Evolutionary conservation across 2,329 filamentous ascomycete genomes (phyloP), one percentile per base, ranked within the genome.

Genomic region (Aspergillus proliferans): DNA sequence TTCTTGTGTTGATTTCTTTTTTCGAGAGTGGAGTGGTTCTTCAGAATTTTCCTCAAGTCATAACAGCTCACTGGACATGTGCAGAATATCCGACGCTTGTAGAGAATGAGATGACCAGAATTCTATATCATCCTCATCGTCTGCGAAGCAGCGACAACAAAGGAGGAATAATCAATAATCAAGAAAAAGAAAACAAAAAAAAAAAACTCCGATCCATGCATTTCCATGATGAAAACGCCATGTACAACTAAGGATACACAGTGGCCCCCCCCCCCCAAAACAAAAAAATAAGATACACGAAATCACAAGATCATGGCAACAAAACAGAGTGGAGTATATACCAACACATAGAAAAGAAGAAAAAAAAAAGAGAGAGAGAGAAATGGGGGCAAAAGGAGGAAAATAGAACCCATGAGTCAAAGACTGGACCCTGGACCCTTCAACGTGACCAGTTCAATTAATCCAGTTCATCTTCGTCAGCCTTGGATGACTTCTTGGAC

Each of bases 401-500:
- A 18, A n/a, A 18, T n/a, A 36, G 6, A 18, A 15, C 34, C 38
- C 8, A 40, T 18, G 15, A 15, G 18, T 40, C 10, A 15, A 40
- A 21, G 7, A 19, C 18, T 21, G 10, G 38, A 30, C 9, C 10
- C 10, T 12, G 9, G 26, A 30, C 26, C 10, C 26, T 30, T 30
- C 26, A 30, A 30, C 46, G 38, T 46, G 34, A 41, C 15, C 19
- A 14, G 22, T 43, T 19, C 22, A 14, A 52, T 58, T 53, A 64
- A 51, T 65, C 61, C 46, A 63, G 51, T 30, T 58, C 60, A 43
- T 59, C 58, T 46, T 63, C 61, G 3, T 50, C 48, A 33, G 53
- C 54, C 18, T 51, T 58, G 46, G 64, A 63, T 51, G 70, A 69
- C 64, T 79, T 78, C 60, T 77, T 73, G 26, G 78, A 74, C 57